Base-by-base conservation (phyloP, 2,329 filamentous ascomycete species). In the Pleomassaria siparia region DNA sequence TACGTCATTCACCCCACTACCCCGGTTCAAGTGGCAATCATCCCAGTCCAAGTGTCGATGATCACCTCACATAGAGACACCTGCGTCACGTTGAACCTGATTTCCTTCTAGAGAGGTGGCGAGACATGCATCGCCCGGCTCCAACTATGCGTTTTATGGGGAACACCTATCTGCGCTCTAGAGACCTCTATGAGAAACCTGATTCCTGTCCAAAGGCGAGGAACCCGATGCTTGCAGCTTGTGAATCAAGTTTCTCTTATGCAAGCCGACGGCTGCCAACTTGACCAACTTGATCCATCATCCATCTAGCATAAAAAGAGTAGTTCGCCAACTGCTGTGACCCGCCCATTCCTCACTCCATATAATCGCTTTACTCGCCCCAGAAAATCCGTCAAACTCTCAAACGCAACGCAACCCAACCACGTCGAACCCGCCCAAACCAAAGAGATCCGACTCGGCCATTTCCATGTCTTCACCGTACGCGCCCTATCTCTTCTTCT, bases 401-500 rank as follows among this genome's bases (percentile, higher is more conserved):
- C n/a, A n/a, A n/a, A n/a, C n/a, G n/a, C n/a, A n/a, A n/a, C n/a
- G n/a, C n/a, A n/a, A n/a, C n/a, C n/a, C n/a, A n/a, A n/a, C n/a
- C 20, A 50, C 33, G 45, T 40, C 42, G 35, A 39, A 25, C 24
- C 49, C 21, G 29, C 25, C 21, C 21, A 37, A 3, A 9, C 21
- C 46, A 40, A 43, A 51, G 32, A 51, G 40, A 21, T 43, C 43
- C 37, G 50, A 56, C 36, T 47, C 44, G 10, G 39, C 50, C 12
- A 50, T 51, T 42, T 32, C 30, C 32, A 60, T 60, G 57, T 51
- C 57, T 47, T 35, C 35, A 48, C 43, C 28, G 57, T 58, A 54
- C 21, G 53, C 54, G n/a, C n/a, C n/a, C n/a, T n/a, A n/a, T n/a
- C n/a, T 21, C 20, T 44, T 49, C 40, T 3, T n/a, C 20, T 15